Conservation (phyloP, 139 green algal species). For the Tetradesmus obliquus region DNA sequence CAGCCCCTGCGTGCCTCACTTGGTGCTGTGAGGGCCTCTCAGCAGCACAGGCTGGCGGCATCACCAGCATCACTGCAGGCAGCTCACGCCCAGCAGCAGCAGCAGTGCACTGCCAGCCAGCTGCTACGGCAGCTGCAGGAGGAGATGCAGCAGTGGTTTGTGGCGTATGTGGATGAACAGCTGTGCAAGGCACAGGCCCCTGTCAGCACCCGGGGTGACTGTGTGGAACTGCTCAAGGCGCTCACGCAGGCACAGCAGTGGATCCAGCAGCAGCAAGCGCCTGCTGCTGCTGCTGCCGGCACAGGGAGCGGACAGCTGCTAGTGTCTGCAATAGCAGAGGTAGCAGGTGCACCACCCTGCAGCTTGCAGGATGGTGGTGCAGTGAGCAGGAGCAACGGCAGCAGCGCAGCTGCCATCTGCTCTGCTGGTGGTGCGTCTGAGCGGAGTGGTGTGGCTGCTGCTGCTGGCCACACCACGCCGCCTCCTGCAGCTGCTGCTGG, state of each 20-base stretch:
- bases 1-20: slow-evolving; percentile 1
- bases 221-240: slow-evolving; percentile 7
- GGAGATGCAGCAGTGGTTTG: slow-evolving; percentile 11
- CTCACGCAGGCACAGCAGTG: neutral
- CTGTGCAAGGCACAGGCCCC: neutral
- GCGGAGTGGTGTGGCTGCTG: neutral
- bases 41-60: neutral
- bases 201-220: neutral
- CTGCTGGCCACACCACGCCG: neutral
- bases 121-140: neutral
- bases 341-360: neutral
- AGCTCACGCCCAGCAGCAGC: neutral
- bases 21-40: neutral
- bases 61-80: neutral
- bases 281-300: too few species aligned
- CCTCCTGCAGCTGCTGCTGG: neutral
- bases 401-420: neutral
- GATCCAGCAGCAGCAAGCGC: neutral
- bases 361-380: neutral
- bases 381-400: neutral
- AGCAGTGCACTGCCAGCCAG: neutral
- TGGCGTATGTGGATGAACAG: neutral
- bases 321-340: neutral
- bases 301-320: neutral
- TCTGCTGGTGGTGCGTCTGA: neutral